These are phyloP conservation scores for Suhomyces wounanorum DNA, from an alignment of 1,139 yeast genomes.

Conservation along the genomic window DNA sequence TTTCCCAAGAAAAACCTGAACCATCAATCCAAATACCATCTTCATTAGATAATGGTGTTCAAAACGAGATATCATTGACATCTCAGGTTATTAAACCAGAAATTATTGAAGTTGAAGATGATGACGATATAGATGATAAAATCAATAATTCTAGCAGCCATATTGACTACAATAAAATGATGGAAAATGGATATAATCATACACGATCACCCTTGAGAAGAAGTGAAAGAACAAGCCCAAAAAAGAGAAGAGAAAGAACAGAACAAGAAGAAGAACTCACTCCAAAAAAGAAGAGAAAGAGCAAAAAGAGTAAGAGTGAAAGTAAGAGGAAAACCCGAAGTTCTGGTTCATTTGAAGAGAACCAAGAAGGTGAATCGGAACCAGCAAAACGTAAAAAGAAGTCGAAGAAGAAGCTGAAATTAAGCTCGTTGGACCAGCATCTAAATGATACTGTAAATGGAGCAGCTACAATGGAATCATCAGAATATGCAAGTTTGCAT, in stretches of 20 bases:
- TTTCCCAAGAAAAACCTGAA: background rate
- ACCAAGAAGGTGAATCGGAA: background rate
- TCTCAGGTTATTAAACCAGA: constrained; percentile 9
- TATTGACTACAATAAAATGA: constrained; percentile 11
- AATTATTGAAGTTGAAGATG: constrained; percentile 4
- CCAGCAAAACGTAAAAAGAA: background rate
- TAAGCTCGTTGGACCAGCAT: background rate
- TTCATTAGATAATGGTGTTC: constrained; percentile 5
- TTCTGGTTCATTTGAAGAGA: background rate
- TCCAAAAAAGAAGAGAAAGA: background rate
- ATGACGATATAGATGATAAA: constrained; percentile 7
- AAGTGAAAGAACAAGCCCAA: constrained; percentile 5
- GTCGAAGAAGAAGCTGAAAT: constrained; percentile 1
- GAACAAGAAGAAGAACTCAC: background rate
- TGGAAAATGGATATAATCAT: constrained; percentile 14
- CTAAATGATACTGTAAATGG: background rate
- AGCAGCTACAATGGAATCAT: background rate
- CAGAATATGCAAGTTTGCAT: too few species aligned
- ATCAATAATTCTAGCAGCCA: constrained; percentile 5
- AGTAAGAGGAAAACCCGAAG: constrained; percentile 4
- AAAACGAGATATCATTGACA: background rate
- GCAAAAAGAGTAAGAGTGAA: constrained; percentile 1
- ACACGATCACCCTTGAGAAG: background rate
- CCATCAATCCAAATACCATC: constrained; percentile 13
- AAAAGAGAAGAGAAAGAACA: background rate